Base-by-base conservation (phyloP, 2,329 filamentous ascomycete species). In the Botrytis fabae region DNA sequence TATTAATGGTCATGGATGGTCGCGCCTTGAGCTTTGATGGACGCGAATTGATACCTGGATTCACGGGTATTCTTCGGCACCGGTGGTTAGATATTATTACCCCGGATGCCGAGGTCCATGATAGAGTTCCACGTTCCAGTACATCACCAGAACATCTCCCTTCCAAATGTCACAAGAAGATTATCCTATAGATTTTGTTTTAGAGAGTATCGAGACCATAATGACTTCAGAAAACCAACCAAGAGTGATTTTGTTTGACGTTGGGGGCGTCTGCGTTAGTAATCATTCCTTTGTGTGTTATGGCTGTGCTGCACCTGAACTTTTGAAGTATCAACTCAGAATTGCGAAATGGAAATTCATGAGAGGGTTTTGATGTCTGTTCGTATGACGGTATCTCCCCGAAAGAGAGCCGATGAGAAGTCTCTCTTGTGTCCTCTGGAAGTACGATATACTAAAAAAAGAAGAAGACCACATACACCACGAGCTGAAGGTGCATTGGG, bases 261-360 rank as follows among this genome's bases (percentile, higher is more conserved):
- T 99, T 78, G 96, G 96, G 57, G 96, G 96, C 75, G 96, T 99
- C 78, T 97, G 94, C 86, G 95, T 97, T 91, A 86, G 93, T 90
- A 74, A 20, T 73, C 38, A 62, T 57, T 51, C 59, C 59, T 63
- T 22, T 12, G 4, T 68, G 38, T 60, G 60, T 68, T 22, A 40
- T 64, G 20, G 10, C 22, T 12, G 66, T 57, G 5, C 20, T n/a
- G n/a, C 42, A 51, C n/a, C 20, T 57, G 48, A 40, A 46, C n/a
- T 46, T 64, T 38, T 6, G 40, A 18, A 14, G 44, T 22, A 14
- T n/a, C 42, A 65, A 51, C 25, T 57, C n/a, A 28, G 10, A 40
- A 28, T 54, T 66, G 20, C 25, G 35, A 68, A 16, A 57, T 42
- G 51, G 16, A 14, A 25, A 14, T 22, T 22, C 9, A 14, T 22